These are phyloP conservation scores for Amniculicola lignicola DNA, from an alignment of 495 filamentous ascomycete genomes.

Conservation along the genomic window DNA sequence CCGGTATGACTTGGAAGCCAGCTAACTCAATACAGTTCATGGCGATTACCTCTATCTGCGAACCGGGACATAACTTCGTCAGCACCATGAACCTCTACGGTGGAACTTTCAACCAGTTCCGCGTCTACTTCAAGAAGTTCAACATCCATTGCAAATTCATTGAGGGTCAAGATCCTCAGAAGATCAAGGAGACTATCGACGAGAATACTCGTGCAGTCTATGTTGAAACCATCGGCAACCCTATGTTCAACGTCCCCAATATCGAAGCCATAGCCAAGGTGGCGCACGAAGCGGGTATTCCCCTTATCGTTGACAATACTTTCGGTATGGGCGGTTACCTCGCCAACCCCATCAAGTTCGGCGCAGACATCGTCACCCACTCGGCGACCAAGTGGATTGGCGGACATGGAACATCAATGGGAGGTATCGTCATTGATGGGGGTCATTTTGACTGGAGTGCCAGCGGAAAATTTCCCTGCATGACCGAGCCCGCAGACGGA, in stretches of 20 bases:
- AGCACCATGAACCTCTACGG: conserved; percentile 45
- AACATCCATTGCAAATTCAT: conserved; percentile 46
- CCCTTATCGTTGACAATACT: conserved; percentile 46
- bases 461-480: conserved; percentile 44
- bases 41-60: conserved; percentile 45
- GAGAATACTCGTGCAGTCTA: conserved; percentile 46
- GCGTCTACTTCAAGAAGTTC: conserved; percentile 46
- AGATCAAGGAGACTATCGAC: conserved; percentile 43
- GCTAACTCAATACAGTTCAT: conserved; percentile 39
- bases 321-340: conserved; percentile 48
- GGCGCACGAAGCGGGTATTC: conserved; percentile 44
- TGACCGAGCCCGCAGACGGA: conserved; percentile 45
- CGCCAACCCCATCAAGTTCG: conserved; percentile 42
- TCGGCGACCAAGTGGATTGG: conserved; percentile 47
- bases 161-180: conserved; percentile 41
- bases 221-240: conserved; percentile 47
- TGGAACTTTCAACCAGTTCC: conserved; percentile 46
- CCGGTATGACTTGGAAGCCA: neutral
- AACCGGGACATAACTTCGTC: conserved; percentile 45
- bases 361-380: conserved; percentile 47
- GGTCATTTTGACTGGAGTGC: conserved; percentile 47
- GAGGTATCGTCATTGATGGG: conserved; percentile 46
- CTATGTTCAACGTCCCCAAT: conserved; percentile 46
- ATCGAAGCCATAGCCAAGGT: conserved; percentile 44
- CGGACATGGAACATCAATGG: conserved; percentile 47